phyloP scores from a whole-genome alignment of 108 stramenopile genomes.

The Pinguiococcus pyrenoidosus region DNA sequence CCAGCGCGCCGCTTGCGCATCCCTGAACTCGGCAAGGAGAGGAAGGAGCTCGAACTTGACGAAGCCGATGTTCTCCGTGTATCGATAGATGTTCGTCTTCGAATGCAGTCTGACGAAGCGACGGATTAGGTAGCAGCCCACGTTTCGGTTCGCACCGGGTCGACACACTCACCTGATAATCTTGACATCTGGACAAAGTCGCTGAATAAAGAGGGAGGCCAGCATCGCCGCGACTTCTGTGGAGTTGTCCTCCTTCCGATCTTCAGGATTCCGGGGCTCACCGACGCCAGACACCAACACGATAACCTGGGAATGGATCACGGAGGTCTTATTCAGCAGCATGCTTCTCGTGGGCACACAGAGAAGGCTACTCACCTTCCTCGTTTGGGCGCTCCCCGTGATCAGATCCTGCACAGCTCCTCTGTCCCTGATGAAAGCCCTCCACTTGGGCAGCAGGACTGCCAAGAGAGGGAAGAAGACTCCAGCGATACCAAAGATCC shows the following conservation, averaged over 20 bases:
- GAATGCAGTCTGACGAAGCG: slow-evolving; percentile 54
- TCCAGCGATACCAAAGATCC: slow-evolving; percentile 6
- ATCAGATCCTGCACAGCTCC: too few relatives aligned
- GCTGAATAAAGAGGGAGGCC: slow-evolving; percentile 55
- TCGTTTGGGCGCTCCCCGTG: slow-evolving; percentile 16
- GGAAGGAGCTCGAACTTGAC: slow-evolving; percentile 76
- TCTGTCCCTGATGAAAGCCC: slow-evolving; percentile 41
- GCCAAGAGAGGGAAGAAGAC: slow-evolving; percentile 78
- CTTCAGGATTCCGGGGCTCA: slow-evolving; percentile 70
- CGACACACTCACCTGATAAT: slow-evolving; percentile 48
- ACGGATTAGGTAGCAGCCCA: neutral
- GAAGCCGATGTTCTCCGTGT: slow-evolving; percentile 87
- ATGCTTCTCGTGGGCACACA: neutral
- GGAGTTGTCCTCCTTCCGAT: slow-evolving; percentile 60
- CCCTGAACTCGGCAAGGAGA: slow-evolving; percentile 60
- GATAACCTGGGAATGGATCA: slow-evolving; percentile 49
- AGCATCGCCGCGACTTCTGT: slow-evolving; percentile 64
- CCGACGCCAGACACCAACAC: slow-evolving; percentile 75
- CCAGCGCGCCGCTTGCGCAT: slow-evolving; percentile 56
- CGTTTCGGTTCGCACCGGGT: neutral
- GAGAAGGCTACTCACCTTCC: slow-evolving; percentile 1
- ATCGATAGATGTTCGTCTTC: slow-evolving; percentile 75
- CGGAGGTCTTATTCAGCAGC: slow-evolving; percentile 10
- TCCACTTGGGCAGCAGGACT: slow-evolving; percentile 63
- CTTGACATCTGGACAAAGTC: slow-evolving; percentile 50